A percentile compares a stretch with the other conserved stretches of the same genome.
phyloP scores from a whole-genome alignment of 2,329 filamentous ascomycete species.

The Fusarium redolens region DNA sequence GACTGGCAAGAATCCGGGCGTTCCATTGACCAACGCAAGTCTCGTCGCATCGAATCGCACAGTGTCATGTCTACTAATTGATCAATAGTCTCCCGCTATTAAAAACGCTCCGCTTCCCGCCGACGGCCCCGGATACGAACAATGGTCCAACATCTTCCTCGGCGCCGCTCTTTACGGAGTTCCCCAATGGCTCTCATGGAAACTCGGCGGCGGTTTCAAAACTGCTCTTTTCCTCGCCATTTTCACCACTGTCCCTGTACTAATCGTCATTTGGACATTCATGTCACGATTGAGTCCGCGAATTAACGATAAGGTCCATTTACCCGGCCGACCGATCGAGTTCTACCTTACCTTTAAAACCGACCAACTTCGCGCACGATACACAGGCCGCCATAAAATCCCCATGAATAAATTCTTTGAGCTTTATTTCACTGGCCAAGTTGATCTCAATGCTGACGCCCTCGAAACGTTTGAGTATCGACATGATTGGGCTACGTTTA shows the following conservation, averaged over 20 bases:
- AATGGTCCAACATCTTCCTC: constrained; percentile 84
- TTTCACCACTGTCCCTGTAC: constrained; percentile 79
- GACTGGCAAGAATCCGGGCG: constrained; percentile 31
- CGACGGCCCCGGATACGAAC: constrained; percentile 82
- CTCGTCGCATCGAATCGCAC: too few species aligned
- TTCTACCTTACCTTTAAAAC: constrained; percentile 85
- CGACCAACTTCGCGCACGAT: constrained; percentile 65
- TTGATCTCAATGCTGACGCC: constrained; percentile 91
- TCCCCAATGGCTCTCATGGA: constrained; percentile 82
- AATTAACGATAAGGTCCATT: constrained; percentile 87
- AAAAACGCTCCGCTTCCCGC: constrained; percentile 92
- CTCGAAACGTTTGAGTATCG: constrained; percentile 89
- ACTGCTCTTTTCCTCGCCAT: constrained; percentile 85
- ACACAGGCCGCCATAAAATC: constrained; percentile 79
- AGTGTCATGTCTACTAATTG: not conserved
- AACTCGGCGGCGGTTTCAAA: constrained; percentile 85
- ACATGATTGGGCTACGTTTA: constrained; percentile 94
- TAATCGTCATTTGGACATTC: constrained; percentile 82
- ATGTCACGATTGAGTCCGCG: constrained; percentile 83
- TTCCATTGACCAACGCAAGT: constrained; percentile 33
- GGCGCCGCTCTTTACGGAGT: constrained; percentile 73
- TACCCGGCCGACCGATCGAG: constrained; percentile 85
- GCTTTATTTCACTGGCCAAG: constrained; percentile 92
- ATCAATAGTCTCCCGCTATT: constrained; percentile 81
- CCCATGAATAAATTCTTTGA: constrained; percentile 92